A percentile compares a stretch with the other conserved stretches of the same genome.
These are phyloP conservation scores for Aspergillus sp. DNA, from an alignment of 2,329 filamentous ascomycete genomes.

Conservation along the genomic window DNA sequence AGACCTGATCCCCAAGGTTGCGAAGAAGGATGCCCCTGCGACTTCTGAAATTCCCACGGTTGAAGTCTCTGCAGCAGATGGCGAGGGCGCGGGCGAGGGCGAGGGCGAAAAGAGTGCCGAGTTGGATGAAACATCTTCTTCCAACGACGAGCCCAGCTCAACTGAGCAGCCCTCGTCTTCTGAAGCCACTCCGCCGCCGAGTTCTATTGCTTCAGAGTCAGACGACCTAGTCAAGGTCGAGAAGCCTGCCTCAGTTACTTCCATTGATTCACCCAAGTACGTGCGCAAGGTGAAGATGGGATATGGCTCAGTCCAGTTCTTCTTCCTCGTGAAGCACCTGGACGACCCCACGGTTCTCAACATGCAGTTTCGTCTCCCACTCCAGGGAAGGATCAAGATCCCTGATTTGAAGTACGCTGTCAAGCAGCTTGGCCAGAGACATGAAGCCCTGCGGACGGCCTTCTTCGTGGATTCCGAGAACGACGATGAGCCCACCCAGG, in stretches of 20 bases:
- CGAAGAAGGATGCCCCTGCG: neutral
- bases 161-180: neutral
- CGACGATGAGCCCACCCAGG: slow-evolving; percentile 24
- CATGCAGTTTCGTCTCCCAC: neutral
- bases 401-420: neutral
- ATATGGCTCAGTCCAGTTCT: neutral
- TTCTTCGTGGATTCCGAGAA: slow-evolving; percentile 14
- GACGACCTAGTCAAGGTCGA: neutral
- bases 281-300: neutral
- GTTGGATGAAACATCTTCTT: no score
- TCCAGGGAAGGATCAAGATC: neutral
- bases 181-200: neutral
- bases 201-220: neutral
- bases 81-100: neutral
- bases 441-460: slow-evolving; percentile 29
- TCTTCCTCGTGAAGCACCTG: neutral
- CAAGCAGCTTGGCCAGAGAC: slow-evolving; percentile 1
- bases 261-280: neutral
- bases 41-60: neutral
- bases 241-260: neutral
- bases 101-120: neutral
- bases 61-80: neutral
- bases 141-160: neutral
- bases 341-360: neutral
- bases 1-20: neutral